Evolutionary conservation across 2,329 filamentous ascomycete species (phyloP), one percentile per base, ranked within the genome.

Genomic region (Epichloe bromicola): DNA sequence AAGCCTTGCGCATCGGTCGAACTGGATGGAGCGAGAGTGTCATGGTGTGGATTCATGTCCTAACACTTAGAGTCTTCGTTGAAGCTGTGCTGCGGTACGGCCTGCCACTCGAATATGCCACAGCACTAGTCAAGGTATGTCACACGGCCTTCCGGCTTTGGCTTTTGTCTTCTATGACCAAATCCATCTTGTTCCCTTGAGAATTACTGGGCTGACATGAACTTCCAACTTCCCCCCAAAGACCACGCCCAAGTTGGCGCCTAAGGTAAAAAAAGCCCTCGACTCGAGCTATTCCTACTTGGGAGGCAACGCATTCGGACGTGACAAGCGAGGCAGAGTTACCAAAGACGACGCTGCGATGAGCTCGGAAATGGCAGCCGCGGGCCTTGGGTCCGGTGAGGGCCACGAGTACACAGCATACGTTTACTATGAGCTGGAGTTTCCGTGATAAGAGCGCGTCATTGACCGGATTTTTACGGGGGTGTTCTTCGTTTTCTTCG

Each of bases 51-150:
- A 79, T 95, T 47, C 93, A 98, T 64, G 86, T 95, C 30, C 74
- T 97, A 62, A 86, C 90, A 6, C 71, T 98, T 61, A 77, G 93
- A 50, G 90, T 97, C 19, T 98, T 97, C 68, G 93, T 98, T 19
- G 93, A 98, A 75, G 95, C 90, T 5, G 93, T 98, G n/a, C 73
- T 98, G 63, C 82, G 93, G 57, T 98, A 98, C 63, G 93, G 93
- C 30, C 69, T 98, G 60, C 93, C 93, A 46, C 71, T 96, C 56
- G 86, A 94, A 59, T 98, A 91, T 67, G 83, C 95, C 46, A 86
- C 85, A 59, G 88, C 83, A 15, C 71, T 96, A 58, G 74, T 97
- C 55, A 84, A 88, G 83, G 90, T 95, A 77, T 59, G 80, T 44
- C 14, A 8, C 17, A 4, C 26, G 14, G 15, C 3, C 37, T 36